Percentiles rank a stretch among this genome's conserved stretches.
Evolutionary conservation across 768 basidiomycete genomes (phyloP).

Genomic region (Amanita rubescens): DNA sequence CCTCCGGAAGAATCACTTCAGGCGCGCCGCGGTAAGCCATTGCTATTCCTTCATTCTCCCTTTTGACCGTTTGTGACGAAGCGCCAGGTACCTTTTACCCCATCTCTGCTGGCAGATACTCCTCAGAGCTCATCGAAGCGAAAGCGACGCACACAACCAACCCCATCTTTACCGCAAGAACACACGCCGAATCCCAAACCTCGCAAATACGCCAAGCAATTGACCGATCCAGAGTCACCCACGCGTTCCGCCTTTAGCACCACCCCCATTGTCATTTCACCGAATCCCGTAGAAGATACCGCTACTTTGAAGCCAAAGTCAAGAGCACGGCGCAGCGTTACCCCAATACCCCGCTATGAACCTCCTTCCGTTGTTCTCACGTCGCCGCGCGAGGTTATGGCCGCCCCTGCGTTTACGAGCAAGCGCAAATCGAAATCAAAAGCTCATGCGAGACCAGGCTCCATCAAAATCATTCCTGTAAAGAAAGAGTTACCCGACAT

Average conservation of each 20-base stretch:
- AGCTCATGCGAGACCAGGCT: conserved; percentile 7
- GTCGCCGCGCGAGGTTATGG: conserved; percentile 56
- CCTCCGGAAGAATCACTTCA: conserved; percentile 53
- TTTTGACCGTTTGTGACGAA: conserved; percentile 6
- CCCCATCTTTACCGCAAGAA: conserved; percentile 20
- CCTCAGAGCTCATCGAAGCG: conserved; percentile 4
- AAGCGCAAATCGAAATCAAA: conserved; percentile 12
- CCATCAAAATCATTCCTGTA: conserved; percentile 21
- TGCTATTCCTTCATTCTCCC: conserved; percentile 8
- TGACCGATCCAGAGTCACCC: conserved; percentile 15
- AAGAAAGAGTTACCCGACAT: conserved; percentile 66
- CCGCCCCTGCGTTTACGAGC: conserved; percentile 33
- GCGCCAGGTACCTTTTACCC: conserved; percentile 16
- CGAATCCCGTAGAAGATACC: conserved; percentile 43
- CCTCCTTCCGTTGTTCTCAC: conserved; percentile 64
- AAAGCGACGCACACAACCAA: conserved; percentile 13
- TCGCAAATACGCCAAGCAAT: conserved; percentile 37
- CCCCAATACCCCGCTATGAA: conserved; percentile 56
- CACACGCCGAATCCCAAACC: conserved; percentile 57
- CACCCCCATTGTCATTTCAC: conserved; percentile 25
- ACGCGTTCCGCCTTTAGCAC: conserved; percentile 14
- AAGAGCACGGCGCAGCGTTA: conserved; percentile 35
- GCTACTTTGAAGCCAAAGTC: conserved; percentile 24
- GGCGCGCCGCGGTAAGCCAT: conserved; percentile 18
- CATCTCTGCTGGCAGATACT: conserved; percentile 16